Base-by-base conservation (phyloP, 345 rosid species). In the Rhodamnia argentea region DNA sequence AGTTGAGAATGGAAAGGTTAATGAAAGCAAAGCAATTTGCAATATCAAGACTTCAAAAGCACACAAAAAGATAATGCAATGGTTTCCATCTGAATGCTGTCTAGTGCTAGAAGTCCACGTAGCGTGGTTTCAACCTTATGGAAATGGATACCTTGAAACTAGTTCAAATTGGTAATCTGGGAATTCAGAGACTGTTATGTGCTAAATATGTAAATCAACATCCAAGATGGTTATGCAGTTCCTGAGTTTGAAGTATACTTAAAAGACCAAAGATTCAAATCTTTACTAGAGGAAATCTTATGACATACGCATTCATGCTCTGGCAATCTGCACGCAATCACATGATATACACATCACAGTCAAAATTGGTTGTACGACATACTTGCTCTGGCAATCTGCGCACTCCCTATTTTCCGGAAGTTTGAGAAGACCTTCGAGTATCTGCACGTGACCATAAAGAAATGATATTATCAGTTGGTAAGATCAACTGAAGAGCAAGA, bases 311-410 rank as follows among this genome's bases (percentile, higher is more conserved):
- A 27, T 59, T 22, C 88, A 56, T 90, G 90, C 82, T 86, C 87
- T 86, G 82, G 91, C 94, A 93, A 56, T 93, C 95, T 16, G 93
- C 94, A 59, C 93, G 92, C 84, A 62, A 18, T 70, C 24, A 32
- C 32, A 64, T 64, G 40, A 32, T 32, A 70, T 16, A 27, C 13
- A 8, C 3, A 4, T 32, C n/a, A 26, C 7, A 3, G 87, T 78
- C 40, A 44, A 47, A 24, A 59, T 59, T 29, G 52, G 37, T 50
- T 8, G 5, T 10, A 83, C 82, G 58, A 83, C 88, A 56, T 89
- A 93, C 95, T 87, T 93, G 90, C 84, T 86, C 87, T 85, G 86
- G 90, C 94, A 93, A 52, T 93, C 95, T 16, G 95, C 95, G 59
- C 95, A 93, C 86, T 93, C 92, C 87, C 89, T 87, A 84, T 91